Evolutionary conservation across 2,329 filamentous ascomycete genomes (phyloP), one percentile per base, ranked within the genome.

Genomic region (Whalleya microplaca): DNA sequence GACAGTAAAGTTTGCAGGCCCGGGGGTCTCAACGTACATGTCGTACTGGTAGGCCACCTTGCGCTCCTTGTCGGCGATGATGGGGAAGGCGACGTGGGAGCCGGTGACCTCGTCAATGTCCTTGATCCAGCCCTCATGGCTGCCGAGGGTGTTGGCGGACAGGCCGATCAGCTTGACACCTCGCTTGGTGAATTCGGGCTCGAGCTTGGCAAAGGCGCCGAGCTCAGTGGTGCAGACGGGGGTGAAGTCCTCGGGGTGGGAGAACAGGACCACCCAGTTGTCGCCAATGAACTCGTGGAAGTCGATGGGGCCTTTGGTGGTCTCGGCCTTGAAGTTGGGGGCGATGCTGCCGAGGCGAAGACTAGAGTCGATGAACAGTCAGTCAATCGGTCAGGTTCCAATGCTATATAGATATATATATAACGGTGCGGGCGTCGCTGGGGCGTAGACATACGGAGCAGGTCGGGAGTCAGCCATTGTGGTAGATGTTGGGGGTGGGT

Each of bases 161-260:
- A 97, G 83, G 47, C 93, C 93, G 69, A 96, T 94, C 78, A 96
- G 87, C 85, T 96, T 96, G 69, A 94, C 91, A 63, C 86, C 87
- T 62, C 92, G 87, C 81, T 90, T 91, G 70, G 86, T 84, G 77
- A 97, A 96, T 76, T 96, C 92, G 69, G 87, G 85, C 80, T 92
- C 87, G 62, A 96, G 83, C 78, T 93, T 95, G 67, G 92, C 90
- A 70, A 97, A 96, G 58, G 92, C 92, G 62, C 92, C 93, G 61
- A 97, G 88, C 80, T 97, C 93, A 52, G 92, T 97, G 63, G 93
- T 97, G 84, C 93, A 97, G 58, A 96, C 93, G 52, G 93, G 93
- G 1, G 93, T 96, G 82, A 91, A 96, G 77, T 96, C 93, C 75
- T 88, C 89, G 2, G 91, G 91, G 79, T 94, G 91, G 29, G 88